phyloP scores from a whole-genome alignment of 2,329 filamentous ascomycete genomes.

The Penicillium sp. region DNA sequence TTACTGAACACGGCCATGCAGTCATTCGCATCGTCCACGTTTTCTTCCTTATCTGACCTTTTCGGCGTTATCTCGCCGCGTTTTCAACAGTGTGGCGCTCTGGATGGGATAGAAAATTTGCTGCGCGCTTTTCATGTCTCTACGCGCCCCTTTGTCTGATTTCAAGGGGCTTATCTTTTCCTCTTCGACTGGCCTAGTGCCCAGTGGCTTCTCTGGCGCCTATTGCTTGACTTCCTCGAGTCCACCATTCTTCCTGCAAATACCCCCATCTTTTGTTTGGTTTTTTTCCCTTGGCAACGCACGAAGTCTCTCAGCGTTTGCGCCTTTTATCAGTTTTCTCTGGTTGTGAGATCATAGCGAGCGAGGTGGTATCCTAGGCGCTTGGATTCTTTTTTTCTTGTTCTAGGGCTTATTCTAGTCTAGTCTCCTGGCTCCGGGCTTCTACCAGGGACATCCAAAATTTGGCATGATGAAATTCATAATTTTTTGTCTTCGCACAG shows the following conservation, averaged over 20 bases:
- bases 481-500: not conserved
- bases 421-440: conserved; percentile 2
- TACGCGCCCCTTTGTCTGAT: not conserved
- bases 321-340: not conserved
- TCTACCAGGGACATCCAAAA: not conserved
- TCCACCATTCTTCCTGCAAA: not conserved
- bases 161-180: not conserved
- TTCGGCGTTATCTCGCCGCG: conserved; percentile 15
- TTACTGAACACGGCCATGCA: conserved; percentile 21
- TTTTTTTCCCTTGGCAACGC: not conserved
- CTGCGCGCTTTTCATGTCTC: conserved; percentile 17
- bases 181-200: conserved; percentile 7
- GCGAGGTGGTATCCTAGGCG: not conserved
- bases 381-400: not conserved
- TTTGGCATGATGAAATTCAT: not conserved
- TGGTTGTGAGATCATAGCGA: conserved; percentile 1
- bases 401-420: not conserved
- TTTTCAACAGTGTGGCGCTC: conserved; percentile 29
- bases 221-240: not conserved
- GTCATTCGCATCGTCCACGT: not conserved
- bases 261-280: conserved; percentile 9
- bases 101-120: conserved; percentile 25
- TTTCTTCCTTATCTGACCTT: conserved; percentile 11
- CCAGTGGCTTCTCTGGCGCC: conserved; percentile 8
- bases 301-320: not conserved